A percentile compares a stretch with the other conserved stretches of the same genome.
Conservation (phyloP, 345 rosid genomes). For the rapeseed (Brassica napus) region DNA sequence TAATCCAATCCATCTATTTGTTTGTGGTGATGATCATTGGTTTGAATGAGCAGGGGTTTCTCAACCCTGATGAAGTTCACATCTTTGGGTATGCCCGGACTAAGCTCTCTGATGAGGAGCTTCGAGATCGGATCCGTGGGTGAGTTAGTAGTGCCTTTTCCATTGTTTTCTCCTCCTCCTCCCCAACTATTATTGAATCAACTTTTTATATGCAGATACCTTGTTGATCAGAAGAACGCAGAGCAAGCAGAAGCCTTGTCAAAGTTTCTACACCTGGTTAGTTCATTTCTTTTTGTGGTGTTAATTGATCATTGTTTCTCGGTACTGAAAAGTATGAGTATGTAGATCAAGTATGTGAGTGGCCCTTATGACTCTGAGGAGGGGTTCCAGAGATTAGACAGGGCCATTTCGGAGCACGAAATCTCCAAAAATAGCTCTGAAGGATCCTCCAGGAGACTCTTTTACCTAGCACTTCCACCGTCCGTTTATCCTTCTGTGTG, state of each 20-base stretch:
- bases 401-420: constrained; percentile 74
- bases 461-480: constrained; percentile 96
- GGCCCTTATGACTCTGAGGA: constrained; percentile 86
- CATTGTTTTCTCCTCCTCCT: neutral
- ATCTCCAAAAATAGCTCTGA: constrained; percentile 63
- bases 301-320: constrained; percentile 1
- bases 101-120: constrained; percentile 89
- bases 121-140: constrained; percentile 75
- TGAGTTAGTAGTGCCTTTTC: constrained; percentile 18
- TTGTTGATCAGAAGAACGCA: constrained; percentile 51
- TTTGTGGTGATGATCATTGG: neutral
- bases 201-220: constrained; percentile 56
- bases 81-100: constrained; percentile 96
- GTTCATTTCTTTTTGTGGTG: constrained; percentile 31
- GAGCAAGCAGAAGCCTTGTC: constrained; percentile 52
- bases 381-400: constrained; percentile 74
- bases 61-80: constrained; percentile 77
- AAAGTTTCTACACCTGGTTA: constrained; percentile 79
- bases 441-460: constrained; percentile 87
- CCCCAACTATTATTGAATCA: neutral
- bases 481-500: constrained; percentile 94
- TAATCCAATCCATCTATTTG: neutral
- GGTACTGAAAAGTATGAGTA: neutral
- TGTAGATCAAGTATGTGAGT: constrained; percentile 88
- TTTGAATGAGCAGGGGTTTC: constrained; percentile 65